A percentile compares a stretch with the other conserved stretches of the same genome.
Conservation (phyloP, 306 rosid genomes). For the Hippophae tibetana region DNA sequence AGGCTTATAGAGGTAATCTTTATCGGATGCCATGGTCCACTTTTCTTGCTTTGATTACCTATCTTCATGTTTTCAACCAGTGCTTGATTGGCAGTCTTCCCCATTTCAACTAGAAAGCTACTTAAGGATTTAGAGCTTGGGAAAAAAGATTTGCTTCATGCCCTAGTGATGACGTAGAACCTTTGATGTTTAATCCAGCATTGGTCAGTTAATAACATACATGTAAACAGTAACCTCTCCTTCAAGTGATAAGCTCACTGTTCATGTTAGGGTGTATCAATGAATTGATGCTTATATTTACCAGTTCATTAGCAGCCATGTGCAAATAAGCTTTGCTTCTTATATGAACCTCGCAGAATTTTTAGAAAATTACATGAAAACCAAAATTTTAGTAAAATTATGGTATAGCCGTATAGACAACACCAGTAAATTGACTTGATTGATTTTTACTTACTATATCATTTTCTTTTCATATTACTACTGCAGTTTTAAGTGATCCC, state of each 20-base stretch:
- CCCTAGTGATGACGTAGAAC: background rate
- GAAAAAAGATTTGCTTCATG: background rate
- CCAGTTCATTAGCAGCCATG: background rate
- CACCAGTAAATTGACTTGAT: background rate
- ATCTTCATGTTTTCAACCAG: background rate
- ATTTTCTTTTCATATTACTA: slow-evolving; percentile 10
- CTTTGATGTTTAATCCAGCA: background rate
- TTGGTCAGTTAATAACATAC: background rate
- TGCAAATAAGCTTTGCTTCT: background rate
- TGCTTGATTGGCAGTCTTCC: slow-evolving; percentile 10
- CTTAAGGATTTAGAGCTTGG: slow-evolving; percentile 6
- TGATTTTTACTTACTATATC: background rate
- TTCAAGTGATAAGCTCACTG: background rate
- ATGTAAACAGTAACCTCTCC: background rate
- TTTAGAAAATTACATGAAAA: background rate
- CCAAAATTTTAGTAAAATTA: background rate
- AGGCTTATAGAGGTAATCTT: slow-evolving; percentile 60
- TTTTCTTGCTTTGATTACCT: too few relatives aligned
- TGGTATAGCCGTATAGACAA: too few relatives aligned
- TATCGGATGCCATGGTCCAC: background rate
- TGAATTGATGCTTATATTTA: background rate
- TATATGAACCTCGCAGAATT: background rate
- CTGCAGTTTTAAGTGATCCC: slow-evolving; percentile 58
- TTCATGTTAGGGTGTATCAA: background rate
- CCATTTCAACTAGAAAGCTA: background rate